These are phyloP conservation scores for Sarocladiaceae sp. DNA, from an alignment of 2,329 filamentous ascomycete species.

Conservation along the genomic window DNA sequence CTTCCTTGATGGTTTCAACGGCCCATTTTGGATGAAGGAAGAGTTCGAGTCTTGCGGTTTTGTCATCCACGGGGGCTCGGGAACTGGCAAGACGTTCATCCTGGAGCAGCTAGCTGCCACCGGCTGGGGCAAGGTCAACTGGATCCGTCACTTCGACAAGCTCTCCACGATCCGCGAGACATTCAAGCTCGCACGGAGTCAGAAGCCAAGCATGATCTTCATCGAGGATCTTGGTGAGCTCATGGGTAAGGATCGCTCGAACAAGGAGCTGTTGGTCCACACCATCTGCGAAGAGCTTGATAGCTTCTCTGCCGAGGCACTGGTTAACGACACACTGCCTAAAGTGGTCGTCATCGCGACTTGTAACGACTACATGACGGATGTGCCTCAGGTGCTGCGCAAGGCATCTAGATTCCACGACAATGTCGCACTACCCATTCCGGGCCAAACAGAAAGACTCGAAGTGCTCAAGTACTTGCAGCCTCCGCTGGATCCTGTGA, in stretches of 20 bases:
- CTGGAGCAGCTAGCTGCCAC: conserved; percentile 60
- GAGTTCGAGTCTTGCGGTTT: conserved; percentile 48
- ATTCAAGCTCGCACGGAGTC: conserved; percentile 62
- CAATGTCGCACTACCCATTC: conserved; percentile 70
- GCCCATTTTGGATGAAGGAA: conserved; percentile 21
- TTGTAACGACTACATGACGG: conserved; percentile 61
- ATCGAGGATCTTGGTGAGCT: conserved; percentile 73
- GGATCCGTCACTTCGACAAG: conserved; percentile 51
- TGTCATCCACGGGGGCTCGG: conserved; percentile 72
- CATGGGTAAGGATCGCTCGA: conserved; percentile 52
- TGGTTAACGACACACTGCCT: conserved; percentile 32
- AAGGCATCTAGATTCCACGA: conserved; percentile 57
- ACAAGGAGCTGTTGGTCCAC: conserved; percentile 43
- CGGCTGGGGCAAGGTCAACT: conserved; percentile 65
- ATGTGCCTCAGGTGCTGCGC: conserved; percentile 65
- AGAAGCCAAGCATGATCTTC: conserved; percentile 70
- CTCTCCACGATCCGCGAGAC: conserved; percentile 54
- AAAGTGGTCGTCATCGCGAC: conserved; percentile 69
- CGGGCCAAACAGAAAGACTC: conserved; percentile 61
- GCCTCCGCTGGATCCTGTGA: conserved; percentile 38
- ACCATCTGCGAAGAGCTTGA: conserved; percentile 50
- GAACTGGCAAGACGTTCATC: conserved; percentile 78
- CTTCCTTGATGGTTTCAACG: conserved; percentile 53
- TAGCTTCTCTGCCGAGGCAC: conserved; percentile 36
- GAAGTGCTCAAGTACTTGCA: conserved; percentile 64